phyloP scores from a whole-genome alignment of 345 rosid genomes.

The Orychophragmus violaceus region DNA sequence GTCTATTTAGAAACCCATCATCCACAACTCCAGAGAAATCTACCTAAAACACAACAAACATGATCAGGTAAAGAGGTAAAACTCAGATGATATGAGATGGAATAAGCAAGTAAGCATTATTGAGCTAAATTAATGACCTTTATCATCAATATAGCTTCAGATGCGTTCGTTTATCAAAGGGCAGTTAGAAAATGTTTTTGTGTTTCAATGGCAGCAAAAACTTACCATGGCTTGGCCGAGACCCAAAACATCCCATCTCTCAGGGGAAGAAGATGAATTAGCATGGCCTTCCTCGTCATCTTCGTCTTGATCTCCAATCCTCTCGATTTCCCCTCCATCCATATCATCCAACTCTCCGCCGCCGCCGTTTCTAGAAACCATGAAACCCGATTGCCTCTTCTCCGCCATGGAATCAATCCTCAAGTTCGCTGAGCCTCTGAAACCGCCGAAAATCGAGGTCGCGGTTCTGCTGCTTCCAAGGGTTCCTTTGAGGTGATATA shows the following conservation, averaged over 20 bases:
- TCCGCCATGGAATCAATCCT: constrained; percentile 34
- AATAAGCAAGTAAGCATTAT: neutral
- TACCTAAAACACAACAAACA: constrained; percentile 44
- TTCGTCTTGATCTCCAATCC: constrained; percentile 29
- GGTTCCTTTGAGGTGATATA: constrained; percentile 22
- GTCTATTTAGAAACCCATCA: constrained; percentile 62
- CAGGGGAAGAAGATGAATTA: constrained; percentile 45
- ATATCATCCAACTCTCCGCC: constrained; percentile 33
- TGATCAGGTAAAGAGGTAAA: neutral
- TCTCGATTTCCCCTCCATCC: constrained; percentile 36
- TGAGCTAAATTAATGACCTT: too few relatives aligned
- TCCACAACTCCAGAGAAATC: constrained; percentile 90
- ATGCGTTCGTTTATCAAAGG: too few relatives aligned
- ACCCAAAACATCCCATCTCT: constrained; percentile 87
- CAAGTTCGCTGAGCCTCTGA: constrained; percentile 8
- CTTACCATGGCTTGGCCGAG: constrained; percentile 93
- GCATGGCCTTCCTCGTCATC: constrained; percentile 36
- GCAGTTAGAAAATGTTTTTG: too few relatives aligned
- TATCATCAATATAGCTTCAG: too few relatives aligned
- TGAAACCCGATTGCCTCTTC: constrained; percentile 16
- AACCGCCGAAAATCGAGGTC: constrained; percentile 17
- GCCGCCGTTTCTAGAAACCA: constrained; percentile 24
- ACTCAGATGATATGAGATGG: too few relatives aligned
- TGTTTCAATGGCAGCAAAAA: too few relatives aligned
- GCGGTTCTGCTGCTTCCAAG: constrained; percentile 17